Base-by-base conservation (phyloP, 2,329 filamentous ascomycete genomes). In the Aureobasidium namibiae region DNA sequence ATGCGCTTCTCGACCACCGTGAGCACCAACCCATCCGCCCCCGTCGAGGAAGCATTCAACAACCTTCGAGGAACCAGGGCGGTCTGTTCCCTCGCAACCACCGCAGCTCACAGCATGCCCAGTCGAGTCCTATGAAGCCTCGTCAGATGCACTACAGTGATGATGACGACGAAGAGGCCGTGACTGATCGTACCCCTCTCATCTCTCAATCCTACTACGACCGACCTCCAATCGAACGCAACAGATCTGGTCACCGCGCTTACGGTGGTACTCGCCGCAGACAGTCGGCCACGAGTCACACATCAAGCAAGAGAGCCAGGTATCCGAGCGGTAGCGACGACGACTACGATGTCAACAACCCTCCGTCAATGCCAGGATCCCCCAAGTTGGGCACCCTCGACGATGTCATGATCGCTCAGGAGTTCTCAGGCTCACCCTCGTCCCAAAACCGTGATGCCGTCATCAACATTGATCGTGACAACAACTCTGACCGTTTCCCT, bases 1-100 rank as follows among this genome's bases (percentile, higher is more conserved):
- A 95, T 69, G 86, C 84, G 8, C 76, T 97, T 65, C 77, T 97
- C 18, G 92, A 97, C 73, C 92, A 97, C 46, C 67, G 67, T 29
- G 76, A 77, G 41, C 75, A 77, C 46, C 64, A 68, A 9, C 70
- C 72, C 6, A 65, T 74, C 23, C 68, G 74, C 54, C 67, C 73
- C 8, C 72, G 77, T 54, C 70, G 77, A 18, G 70, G 74, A 50
- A 79, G 76, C 65, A 69, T 77, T 24, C 73, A 75, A 59, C 66
- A 73, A 36, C 64, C 68, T 54, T 56, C 57, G n/a, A 49, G 61
- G 14, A 33, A 21, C 38, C 53, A 23, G 16, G 46, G 38, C 14
- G 49, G 52, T 26, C 56, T 56, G 5, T 46, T 41, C 42, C 59
- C 63, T 31, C 48, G 53, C 29, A 42, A 44, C 41, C 57, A 60